These are phyloP conservation scores for Citrus mangshanensis DNA, from an alignment of 345 rosid species.

Conservation along the genomic window DNA sequence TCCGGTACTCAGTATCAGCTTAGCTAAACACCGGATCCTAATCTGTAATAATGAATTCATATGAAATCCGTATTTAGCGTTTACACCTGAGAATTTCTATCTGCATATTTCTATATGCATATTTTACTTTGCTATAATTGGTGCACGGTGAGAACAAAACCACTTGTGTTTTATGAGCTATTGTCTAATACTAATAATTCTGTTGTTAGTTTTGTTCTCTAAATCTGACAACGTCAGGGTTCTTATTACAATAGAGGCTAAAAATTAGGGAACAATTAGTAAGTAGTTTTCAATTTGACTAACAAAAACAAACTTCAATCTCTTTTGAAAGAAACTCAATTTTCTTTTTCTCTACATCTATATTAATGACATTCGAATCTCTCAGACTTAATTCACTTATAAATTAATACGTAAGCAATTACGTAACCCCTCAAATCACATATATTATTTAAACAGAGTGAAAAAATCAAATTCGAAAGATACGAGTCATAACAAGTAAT, in stretches of 20 bases:
- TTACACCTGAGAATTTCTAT: too few species aligned
- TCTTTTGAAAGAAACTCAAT: background rate
- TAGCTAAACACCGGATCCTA: accelerated
- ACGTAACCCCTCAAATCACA: too few species aligned
- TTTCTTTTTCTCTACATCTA: too few species aligned
- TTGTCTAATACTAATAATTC: background rate
- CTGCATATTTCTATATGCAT: too few species aligned
- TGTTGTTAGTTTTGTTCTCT: background rate
- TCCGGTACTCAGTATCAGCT: accelerated
- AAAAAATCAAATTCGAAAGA: too few species aligned
- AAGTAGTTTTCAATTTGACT: background rate
- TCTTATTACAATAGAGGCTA: background rate
- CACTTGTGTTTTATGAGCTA: background rate
- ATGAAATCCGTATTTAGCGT: too few species aligned
- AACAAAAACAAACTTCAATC: background rate
- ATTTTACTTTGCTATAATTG: background rate
- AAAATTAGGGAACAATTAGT: background rate
- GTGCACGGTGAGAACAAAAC: background rate
- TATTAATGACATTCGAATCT: too few species aligned
- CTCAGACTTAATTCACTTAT: too few species aligned
- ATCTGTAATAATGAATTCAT: accelerated
- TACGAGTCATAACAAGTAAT: too few species aligned
- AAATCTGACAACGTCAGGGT: background rate
- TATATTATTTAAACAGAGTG: too few species aligned
- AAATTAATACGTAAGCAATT: too few species aligned